Evolutionary conservation across 2,329 filamentous ascomycete species (phyloP), one percentile per base, ranked within the genome.

Genomic region (Ceratocystis ficicola): DNA sequence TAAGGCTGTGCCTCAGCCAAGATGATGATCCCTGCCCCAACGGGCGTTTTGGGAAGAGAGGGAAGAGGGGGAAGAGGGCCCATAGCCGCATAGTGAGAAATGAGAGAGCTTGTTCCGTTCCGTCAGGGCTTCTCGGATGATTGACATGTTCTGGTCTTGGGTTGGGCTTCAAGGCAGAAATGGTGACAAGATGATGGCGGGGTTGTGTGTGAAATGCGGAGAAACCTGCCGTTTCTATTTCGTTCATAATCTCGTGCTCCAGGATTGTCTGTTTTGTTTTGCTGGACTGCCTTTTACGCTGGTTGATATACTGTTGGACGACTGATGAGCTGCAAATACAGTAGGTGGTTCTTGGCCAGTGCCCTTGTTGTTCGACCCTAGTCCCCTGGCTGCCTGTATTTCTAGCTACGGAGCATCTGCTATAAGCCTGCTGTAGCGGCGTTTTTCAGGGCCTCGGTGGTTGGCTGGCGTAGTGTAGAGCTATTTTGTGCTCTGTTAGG

Each of bases 1-100:
- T 12, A 59, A 36, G 30, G 55, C 55, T 59, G 55, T 59, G 55
- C 55, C 55, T 59, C 55, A 59, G 55, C 55, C 55, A 59, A 59
- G 28, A n/a, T 59, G 55, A n/a, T 2, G 55, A 59, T 59, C 55
- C 15, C 28, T 36, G 25, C 55, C n/a, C 20, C 28, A 20, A 36
- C 28, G 15, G 17, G 48, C 1, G 48, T 10, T 10, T 10, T 22
- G 48, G 4, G 20, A 5, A 25, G 5, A 5, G 48, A 10, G 48
- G 48, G 46, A n/a, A 48, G 36, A 25, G 48, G 3, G 20, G 12
- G 48, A 28, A 25, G 48, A 10, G 48, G 48, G 46, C 22, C 6
- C 46, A 22, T 48, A 48, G 46, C 46, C 20, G 46, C 20, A 10
- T 48, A 15, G 20, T 7, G 8, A 48, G 46, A 22, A 1, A n/a